Base-by-base conservation (phyloP, 75 land plant genomes). In the Larix kaempferi region DNA sequence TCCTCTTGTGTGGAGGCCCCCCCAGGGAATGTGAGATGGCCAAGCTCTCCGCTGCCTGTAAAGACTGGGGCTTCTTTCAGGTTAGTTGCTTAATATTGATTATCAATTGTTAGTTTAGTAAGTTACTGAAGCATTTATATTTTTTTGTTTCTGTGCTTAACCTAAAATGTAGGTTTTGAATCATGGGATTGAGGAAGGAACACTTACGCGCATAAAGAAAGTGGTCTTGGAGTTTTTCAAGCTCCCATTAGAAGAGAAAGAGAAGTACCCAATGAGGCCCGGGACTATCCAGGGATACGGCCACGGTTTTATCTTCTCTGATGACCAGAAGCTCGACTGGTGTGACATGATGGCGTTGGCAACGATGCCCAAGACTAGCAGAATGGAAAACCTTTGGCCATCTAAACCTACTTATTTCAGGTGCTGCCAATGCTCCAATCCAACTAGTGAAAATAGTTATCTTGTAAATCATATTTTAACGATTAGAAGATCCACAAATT, bases 211-310 rank as follows among this genome's bases (percentile, higher is more conserved):
- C n/a, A n/a, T n/a, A n/a, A n/a, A n/a, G n/a, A n/a, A n/a, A n/a
- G n/a, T n/a, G n/a, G n/a, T n/a, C n/a, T n/a, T n/a, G n/a, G n/a
- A n/a, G n/a, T n/a, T n/a, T n/a, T n/a, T n/a, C n/a, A n/a, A n/a
- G n/a, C n/a, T n/a, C n/a, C n/a, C n/a, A n/a, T n/a, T n/a, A n/a
- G n/a, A n/a, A n/a, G n/a, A n/a, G n/a, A n/a, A n/a, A n/a, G n/a
- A n/a, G n/a, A n/a, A n/a, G n/a, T n/a, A n/a, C n/a, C 80, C 85
- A 13, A 88, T 88, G 93, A 64, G 25, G 0, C 87, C 88, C 0
- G 90, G 90, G 54, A 88, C 88, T 6, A 78, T 88, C 67, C 88
- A 86, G 41, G 93, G 93, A 0, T 91, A 88, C 76, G 93, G 93
- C 3, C 91, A 91, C 16, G 88, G 85, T 25, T 91, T 91, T 72